phyloP scores from a whole-genome alignment of 176 grass and related monocot genomes.

The Luzula sylvatica region DNA sequence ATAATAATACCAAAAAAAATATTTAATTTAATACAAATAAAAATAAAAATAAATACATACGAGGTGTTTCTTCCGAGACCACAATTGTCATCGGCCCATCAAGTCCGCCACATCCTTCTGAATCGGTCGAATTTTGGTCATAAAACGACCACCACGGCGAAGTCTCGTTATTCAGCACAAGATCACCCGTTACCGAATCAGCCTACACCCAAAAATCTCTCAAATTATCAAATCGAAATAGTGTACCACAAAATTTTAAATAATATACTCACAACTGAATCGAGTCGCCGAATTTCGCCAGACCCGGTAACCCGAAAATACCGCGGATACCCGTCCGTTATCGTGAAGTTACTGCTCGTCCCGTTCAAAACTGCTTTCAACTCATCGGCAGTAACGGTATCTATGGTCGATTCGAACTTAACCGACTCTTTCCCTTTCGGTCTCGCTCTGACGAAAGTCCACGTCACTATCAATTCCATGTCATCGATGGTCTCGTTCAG shows the following conservation, averaged over 20 bases:
- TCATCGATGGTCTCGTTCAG: constrained; percentile 44
- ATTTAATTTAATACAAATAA: neutral
- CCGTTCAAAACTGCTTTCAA: constrained; percentile 73
- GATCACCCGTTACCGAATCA: constrained; percentile 59
- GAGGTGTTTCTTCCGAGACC: constrained; percentile 96
- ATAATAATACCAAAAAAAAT: neutral
- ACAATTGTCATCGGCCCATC: constrained; percentile 84
- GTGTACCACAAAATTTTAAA: neutral
- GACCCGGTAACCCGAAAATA: constrained; percentile 90
- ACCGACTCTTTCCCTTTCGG: constrained; percentile 96
- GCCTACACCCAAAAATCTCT: constrained; percentile 35
- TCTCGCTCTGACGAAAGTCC: constrained; percentile 86
- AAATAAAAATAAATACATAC: constrained; percentile 37
- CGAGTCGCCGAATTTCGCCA: constrained; percentile 81
- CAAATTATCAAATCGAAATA: too few species aligned
- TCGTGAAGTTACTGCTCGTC: constrained; percentile 46
- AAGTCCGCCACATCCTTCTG: constrained; percentile 48
- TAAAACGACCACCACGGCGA: constrained; percentile 91
- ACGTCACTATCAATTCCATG: constrained; percentile 68
- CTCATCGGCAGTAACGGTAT: constrained; percentile 43
- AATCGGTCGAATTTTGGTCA: constrained; percentile 44
- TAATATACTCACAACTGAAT: constrained; percentile 46
- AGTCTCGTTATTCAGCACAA: constrained; percentile 57
- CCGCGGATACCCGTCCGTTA: constrained; percentile 79
- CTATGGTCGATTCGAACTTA: constrained; percentile 58